Evolutionary conservation across 2,329 filamentous ascomycete species (phyloP), one percentile per base, ranked within the genome.

Genomic region (Juglanconis oblonga): DNA sequence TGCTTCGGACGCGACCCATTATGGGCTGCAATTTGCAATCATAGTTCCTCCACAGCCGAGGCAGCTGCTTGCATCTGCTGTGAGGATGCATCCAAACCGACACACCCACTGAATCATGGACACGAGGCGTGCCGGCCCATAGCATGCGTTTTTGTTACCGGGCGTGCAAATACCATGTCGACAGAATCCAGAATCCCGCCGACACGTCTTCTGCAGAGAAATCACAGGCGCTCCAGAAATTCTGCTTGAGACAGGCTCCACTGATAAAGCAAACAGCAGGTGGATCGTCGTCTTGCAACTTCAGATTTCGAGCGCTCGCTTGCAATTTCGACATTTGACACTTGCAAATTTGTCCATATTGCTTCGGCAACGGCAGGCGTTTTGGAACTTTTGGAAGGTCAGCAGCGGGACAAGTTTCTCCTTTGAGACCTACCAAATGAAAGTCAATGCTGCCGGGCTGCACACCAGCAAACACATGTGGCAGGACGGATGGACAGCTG

Each of bases 261-360:
- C 38, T 42, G 38, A 42, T 42, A 42, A 42, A 11, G 10, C 9
- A 14, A 42, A 14, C n/a, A 42, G 38, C 38, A 42, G n/a, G n/a
- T 45, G 44, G 44, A 45, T 45, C 44, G n/a, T 5, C 5, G n/a
- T 5, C 5, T 17, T 3, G 14, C 3, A 17, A 24, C 3, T 9
- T n/a, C 9, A 14, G 13, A 17, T 45, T 45, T 29, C 42, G n/a
- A 29, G 17, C 17, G 13, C 52, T 55, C 48, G 44, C 29, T 52
- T 51, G 61, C 54, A 62, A 62, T 62, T 57, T 62, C 54, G 33
- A 49, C 53, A 57, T 33, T 35, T 42, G 50, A 53, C 57, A 52
- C 47, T 48, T 57, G 32, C 57, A 58, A 58, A 49, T 49, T 57
- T 57, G 53, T 55, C 52, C 54, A 62, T 42, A 62, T 57, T 60